These are phyloP conservation scores for Mortierella sp. DNA, from an alignment of 371 early-diverging fungal genomes.

Conservation along the genomic window DNA sequence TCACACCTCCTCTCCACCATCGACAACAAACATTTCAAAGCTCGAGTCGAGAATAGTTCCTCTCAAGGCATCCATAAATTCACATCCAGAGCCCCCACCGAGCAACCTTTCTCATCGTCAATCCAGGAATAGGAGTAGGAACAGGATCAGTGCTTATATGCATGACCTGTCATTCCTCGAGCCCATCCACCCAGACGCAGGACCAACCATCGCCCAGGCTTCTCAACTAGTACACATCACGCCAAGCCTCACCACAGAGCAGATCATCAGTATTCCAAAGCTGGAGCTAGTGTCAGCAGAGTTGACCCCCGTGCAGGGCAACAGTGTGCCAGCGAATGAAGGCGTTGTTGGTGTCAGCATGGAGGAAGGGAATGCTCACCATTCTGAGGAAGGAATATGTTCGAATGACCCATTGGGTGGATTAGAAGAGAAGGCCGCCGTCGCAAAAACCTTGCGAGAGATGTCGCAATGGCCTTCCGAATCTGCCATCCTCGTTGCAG, in stretches of 20 bases:
- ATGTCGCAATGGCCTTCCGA: constrained; percentile 49
- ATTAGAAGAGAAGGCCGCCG: background rate
- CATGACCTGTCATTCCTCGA: constrained; percentile 7
- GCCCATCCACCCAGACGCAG: constrained; percentile 9
- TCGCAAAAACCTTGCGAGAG: constrained; percentile 4
- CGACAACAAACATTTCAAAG: background rate
- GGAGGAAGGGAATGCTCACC: background rate
- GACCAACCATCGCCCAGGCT: background rate
- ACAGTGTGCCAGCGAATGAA: background rate
- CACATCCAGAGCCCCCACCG: no score
- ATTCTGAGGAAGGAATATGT: background rate
- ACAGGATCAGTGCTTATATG: constrained; percentile 11
- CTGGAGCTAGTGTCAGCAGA: constrained; percentile 13
- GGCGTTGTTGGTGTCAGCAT: background rate
- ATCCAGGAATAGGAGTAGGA: background rate
- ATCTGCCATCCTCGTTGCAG: constrained; percentile 55
- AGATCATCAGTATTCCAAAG: constrained; percentile 1
- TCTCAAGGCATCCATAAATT: no score
- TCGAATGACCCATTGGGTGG: background rate
- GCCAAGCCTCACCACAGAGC: background rate
- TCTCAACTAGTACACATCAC: background rate
- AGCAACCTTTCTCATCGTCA: no score
- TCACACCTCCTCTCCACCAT: no score
- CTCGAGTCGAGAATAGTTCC: background rate
- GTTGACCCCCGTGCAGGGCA: constrained; percentile 3